Evolutionary conservation across 2,329 filamentous ascomycete genomes (phyloP), one percentile per base, ranked within the genome.

Genomic region (Lachnellula cervina): DNA sequence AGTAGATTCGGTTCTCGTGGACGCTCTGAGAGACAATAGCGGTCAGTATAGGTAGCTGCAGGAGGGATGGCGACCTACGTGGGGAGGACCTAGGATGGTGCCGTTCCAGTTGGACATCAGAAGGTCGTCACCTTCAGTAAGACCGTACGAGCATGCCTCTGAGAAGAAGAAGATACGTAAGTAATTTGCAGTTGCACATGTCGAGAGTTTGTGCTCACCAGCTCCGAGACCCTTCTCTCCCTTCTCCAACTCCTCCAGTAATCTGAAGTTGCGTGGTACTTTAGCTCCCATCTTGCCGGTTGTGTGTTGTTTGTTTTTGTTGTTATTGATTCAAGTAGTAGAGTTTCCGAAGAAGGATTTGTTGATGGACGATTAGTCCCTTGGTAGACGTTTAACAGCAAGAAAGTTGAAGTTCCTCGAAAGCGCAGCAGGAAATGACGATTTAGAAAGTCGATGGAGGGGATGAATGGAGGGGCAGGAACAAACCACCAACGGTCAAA

Each of bases 101-200:
- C 93, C 94, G 69, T 96, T 96, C 94, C 94, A 99, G 79, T 97
- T 91, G 62, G 89, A 93, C 92, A 99, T 96, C 73, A 94, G 83
- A 62, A 97, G 82, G 69, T 99, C 94, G 70, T 97, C 92, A 48
- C 89, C 87, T 72, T 97, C 91, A 62, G 93, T 90, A 55, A 99
- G 83, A 67, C 94, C 94, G 68, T 97, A 97, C 45, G 94, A 97
- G 77, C 93, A 97, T 59, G 92, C 92, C 77, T 97, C 94, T 94
- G 65, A 46, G 58, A 58, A 62, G 60, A 38, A 48, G 43, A 5
- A 25, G 42, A 28, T 45, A 40, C 4, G 49, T 64, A 17, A 64
- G 57, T 21, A 40, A 44, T 44, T 19, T 21, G 42, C 19, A 11
- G 19, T n/a, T 38, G 34, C 13, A 23, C 17, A 16, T n/a, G 11